These are phyloP conservation scores for Hanseniaspora vineae DNA, from an alignment of 805 yeast genomes.

Conservation along the genomic window DNA sequence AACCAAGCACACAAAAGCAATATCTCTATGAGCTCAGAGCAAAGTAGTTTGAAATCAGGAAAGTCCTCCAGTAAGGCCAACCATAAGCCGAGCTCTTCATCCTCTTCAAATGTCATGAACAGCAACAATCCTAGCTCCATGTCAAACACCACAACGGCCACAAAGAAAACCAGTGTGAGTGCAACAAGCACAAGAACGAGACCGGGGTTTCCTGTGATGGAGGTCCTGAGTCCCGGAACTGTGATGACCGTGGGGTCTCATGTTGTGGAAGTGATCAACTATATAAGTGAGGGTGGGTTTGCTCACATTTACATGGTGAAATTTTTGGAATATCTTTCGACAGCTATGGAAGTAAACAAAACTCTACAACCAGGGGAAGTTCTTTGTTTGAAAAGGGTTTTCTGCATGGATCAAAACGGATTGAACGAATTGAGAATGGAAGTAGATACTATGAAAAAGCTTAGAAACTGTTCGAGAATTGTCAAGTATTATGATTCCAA, in stretches of 20 bases:
- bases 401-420: slow-evolving; percentile 60
- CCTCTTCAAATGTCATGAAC: background rate
- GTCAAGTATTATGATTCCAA: slow-evolving; percentile 67
- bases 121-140: background rate
- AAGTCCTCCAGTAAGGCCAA: background rate
- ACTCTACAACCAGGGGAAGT: slow-evolving; percentile 17
- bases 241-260: slow-evolving; percentile 51
- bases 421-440: slow-evolving; percentile 54
- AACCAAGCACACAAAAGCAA: background rate
- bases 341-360: slow-evolving; percentile 13
- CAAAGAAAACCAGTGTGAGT: background rate
- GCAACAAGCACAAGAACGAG: background rate
- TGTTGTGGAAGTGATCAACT: slow-evolving; percentile 37
- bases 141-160: slow-evolving; percentile 1
- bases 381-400: slow-evolving; percentile 57
- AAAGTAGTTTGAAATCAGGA: background rate
- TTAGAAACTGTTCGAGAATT: slow-evolving; percentile 42
- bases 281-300: slow-evolving; percentile 65
- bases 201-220: slow-evolving; percentile 1
- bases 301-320: slow-evolving; percentile 65
- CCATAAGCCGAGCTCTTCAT: background rate
- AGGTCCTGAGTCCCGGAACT: slow-evolving; percentile 33
- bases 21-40: background rate
- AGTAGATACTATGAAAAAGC: slow-evolving; percentile 63
- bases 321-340: slow-evolving; percentile 23